These are phyloP conservation scores for Gnomoniopsis sp. DNA, from an alignment of 2,329 filamentous ascomycete species.

Conservation along the genomic window DNA sequence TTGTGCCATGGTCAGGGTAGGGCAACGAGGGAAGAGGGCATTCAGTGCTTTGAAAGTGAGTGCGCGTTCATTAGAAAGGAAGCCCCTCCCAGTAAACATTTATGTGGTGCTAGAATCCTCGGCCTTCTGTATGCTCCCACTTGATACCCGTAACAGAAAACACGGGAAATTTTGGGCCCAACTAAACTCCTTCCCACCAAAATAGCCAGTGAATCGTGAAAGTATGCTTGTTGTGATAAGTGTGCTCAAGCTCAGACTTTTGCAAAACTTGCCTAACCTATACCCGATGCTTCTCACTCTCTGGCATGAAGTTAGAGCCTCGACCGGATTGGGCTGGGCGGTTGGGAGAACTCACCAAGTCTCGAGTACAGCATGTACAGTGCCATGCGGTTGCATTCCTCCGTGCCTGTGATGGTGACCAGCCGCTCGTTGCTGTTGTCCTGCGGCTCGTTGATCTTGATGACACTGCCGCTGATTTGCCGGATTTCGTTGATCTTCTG, in stretches of 20 bases:
- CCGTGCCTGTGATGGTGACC: conserved; percentile 95
- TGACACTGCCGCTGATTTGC: conserved; percentile 93
- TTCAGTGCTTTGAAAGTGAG: conserved; percentile 14
- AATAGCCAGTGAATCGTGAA: no score
- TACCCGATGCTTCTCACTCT: conserved; percentile 74
- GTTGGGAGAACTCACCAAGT: conserved; percentile 64
- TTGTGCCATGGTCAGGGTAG: neutral
- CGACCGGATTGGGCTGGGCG: conserved; percentile 14
- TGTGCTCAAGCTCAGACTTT: conserved; percentile 8
- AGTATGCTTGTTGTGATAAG: conserved; percentile 8
- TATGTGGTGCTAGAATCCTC: conserved; percentile 11
- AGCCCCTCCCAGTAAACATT: neutral
- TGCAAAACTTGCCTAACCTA: conserved; percentile 29
- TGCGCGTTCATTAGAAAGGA: conserved; percentile 18
- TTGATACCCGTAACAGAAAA: conserved; percentile 3
- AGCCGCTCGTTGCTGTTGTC: conserved; percentile 98
- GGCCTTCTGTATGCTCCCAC: conserved; percentile 6
- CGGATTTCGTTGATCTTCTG: conserved; percentile 99
- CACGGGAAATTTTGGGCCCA: no score
- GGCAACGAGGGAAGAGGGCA: neutral
- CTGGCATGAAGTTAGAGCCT: conserved; percentile 36
- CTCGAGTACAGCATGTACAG: conserved; percentile 98
- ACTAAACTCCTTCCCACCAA: no score
- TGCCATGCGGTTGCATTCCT: conserved; percentile 99
- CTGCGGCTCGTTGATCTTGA: conserved; percentile 99